phyloP scores from a whole-genome alignment of 2,329 filamentous ascomycete species.

The Chaetomium olivaceum region DNA sequence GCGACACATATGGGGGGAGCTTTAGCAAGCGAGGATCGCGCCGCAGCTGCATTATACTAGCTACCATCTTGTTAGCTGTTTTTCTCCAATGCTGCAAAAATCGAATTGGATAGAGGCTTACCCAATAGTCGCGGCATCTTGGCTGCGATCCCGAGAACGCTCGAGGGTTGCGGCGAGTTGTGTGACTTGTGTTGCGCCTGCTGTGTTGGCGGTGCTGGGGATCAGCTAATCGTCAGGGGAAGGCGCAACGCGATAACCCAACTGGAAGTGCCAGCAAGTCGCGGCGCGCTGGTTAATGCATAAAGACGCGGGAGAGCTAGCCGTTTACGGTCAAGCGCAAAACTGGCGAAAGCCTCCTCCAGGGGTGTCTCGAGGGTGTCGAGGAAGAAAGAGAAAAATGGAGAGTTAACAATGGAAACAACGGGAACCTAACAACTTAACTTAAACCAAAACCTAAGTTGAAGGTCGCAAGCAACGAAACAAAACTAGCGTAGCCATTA shows the following conservation, averaged over 20 bases:
- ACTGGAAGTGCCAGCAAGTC: neutral
- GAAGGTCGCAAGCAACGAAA: neutral
- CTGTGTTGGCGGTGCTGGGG: neutral
- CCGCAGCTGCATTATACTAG: constrained; percentile 68
- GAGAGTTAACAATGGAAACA: neutral
- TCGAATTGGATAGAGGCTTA: constrained; percentile 38
- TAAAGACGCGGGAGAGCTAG: constrained; percentile 24
- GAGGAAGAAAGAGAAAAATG: too few relatives aligned
- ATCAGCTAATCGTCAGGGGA: constrained; percentile 18
- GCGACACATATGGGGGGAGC: constrained; percentile 83
- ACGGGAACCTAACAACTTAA: neutral
- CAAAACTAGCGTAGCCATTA: neutral
- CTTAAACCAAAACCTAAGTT: neutral
- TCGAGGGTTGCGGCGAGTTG: constrained; percentile 10
- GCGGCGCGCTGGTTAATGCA: constrained; percentile 20
- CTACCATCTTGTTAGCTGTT: constrained; percentile 38
- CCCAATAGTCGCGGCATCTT: constrained; percentile 57
- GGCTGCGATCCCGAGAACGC: constrained; percentile 14
- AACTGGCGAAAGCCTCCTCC: neutral
- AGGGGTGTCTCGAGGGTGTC: neutral
- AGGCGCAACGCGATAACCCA: constrained; percentile 11
- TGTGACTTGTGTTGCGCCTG: neutral
- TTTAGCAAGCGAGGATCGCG: constrained; percentile 79
- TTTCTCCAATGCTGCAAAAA: neutral
- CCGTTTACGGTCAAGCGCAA: constrained; percentile 11